A percentile compares a stretch with the other conserved stretches of the same genome.
Evolutionary conservation across 2,329 filamentous ascomycete genomes (phyloP).

Genomic region (Aspergillus candidus): DNA sequence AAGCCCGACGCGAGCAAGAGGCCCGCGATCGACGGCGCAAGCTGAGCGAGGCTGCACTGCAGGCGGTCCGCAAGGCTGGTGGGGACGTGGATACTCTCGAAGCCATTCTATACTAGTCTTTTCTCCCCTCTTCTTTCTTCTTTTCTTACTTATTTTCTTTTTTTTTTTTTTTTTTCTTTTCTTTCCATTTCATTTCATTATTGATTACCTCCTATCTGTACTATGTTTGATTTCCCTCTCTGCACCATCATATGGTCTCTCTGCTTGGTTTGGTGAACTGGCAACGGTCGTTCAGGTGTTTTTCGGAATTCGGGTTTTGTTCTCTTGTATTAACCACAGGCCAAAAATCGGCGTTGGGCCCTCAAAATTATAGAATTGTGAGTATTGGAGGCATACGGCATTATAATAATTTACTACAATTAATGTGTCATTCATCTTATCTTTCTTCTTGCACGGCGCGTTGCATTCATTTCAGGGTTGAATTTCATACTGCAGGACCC

Average conservation of each 20-base stretch:
- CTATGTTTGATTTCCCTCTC: too few relatives aligned
- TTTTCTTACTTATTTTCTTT: too few relatives aligned
- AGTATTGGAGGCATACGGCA: conserved; percentile 2
- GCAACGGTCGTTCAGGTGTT: conserved; percentile 23
- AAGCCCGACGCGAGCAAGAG: conserved; percentile 85
- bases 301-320: conserved; percentile 6
- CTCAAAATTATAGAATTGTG: conserved; percentile 2
- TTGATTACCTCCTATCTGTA: too few relatives aligned
- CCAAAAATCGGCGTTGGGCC: conserved; percentile 7
- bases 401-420: conserved; percentile 2
- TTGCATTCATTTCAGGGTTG: too few relatives aligned
- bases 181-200: not conserved
- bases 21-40: conserved; percentile 64
- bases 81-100: conserved; percentile 42
- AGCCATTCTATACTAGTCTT: conserved; percentile 33
- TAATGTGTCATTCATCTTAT: not conserved
- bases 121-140: conserved; percentile 7
- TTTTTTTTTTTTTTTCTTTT: conserved; percentile 5
- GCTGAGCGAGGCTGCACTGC: conserved; percentile 38
- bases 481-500: too few relatives aligned
- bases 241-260: conserved; percentile 9
- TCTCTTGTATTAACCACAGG: not conserved
- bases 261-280: conserved; percentile 13
- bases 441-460: not conserved
- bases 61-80: conserved; percentile 40